These are phyloP conservation scores for Scutellaria barbata DNA, from an alignment of 257 asterid genomes.

Conservation along the genomic window DNA sequence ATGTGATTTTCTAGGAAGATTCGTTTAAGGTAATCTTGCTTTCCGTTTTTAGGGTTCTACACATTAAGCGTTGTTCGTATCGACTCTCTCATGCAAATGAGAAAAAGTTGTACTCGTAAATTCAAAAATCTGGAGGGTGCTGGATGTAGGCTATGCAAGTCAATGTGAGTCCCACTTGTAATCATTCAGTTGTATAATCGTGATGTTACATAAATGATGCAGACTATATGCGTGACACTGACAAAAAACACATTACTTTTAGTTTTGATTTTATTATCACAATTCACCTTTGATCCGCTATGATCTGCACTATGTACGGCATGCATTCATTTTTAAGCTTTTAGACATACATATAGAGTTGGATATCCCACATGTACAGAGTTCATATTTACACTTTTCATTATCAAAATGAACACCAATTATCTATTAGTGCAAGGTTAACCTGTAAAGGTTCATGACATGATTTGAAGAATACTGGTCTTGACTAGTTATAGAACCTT, in stretches of 20 bases:
- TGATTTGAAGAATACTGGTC: constrained; percentile 11
- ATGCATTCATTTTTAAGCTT: constrained; percentile 22
- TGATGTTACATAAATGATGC: constrained; percentile 29
- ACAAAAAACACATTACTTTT: neutral
- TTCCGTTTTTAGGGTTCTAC: too few relatives aligned
- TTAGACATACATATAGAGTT: constrained; percentile 7
- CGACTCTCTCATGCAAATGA: neutral
- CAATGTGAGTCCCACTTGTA: constrained; percentile 30
- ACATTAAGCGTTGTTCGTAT: neutral
- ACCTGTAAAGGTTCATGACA: constrained; percentile 11
- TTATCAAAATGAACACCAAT: neutral
- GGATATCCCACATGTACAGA: neutral
- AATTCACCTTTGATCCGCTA: constrained; percentile 2
- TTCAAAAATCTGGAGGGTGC: constrained; percentile 25
- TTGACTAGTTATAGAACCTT: neutral
- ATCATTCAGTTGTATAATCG: constrained; percentile 18
- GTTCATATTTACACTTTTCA: neutral
- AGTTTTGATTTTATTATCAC: constrained; percentile 2
- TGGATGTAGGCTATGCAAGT: constrained; percentile 27
- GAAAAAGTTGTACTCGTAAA: neutral
- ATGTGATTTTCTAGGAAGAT: too few relatives aligned
- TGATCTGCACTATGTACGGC: constrained; percentile 14
- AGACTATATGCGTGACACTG: constrained; percentile 10
- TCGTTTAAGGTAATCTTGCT: too few relatives aligned
- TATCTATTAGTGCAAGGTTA: constrained; percentile 3